Base-by-base conservation (phyloP, 352 stramenopile species). In the Phytopythium delawarense region DNA sequence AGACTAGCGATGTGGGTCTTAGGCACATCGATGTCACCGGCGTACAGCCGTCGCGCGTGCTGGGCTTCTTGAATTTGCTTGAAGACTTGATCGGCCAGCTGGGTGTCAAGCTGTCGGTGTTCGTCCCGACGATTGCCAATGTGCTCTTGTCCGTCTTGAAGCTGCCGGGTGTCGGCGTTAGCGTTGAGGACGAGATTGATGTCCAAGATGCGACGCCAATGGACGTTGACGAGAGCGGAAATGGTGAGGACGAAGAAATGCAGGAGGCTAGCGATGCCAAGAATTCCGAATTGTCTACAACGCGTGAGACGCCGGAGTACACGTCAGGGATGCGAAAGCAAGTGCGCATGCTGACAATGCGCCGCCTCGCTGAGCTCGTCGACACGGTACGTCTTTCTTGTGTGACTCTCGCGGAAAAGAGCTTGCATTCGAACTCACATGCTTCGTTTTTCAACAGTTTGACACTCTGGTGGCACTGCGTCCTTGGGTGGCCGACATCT, bases 61-160 rank as follows among this genome's bases (percentile, higher is more conserved):
- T 96, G 25, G 91, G 91, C 37, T 98, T 98, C 64, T 70, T 98
- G 44, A 97, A 97, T 51, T 61, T 98, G 45, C 57, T 96, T 32
- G 82, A 96, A 45, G 90, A 97, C 56, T 69, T 98, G 8, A 82
- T 96, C 12, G 74, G 64, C 0, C 91, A 98, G 66, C 74, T 98
- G 11, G 89, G 89, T 12, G 81, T 94, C 0, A 92, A 95, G 65
- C 65, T 96, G 45, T 65, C 88, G 23, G 61, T 73, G 25, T 98
- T 94, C 46, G 75, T 96, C n/a, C 84, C 86, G 25, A 66, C 69
- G 8, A 72, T 98, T 37, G 76, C 89, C 4, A 71, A 92, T 45
- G 63, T 97, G 28, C 66, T 96, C 32, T 25, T 96, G 39, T 75
- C 84, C 1, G 86, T 96, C 58, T 69, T 96, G 30, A 61, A 80